A percentile compares a stretch with the other conserved stretches of the same genome.
phyloP scores from a whole-genome alignment of 805 yeast species.

The Candida peoriensis region DNA sequence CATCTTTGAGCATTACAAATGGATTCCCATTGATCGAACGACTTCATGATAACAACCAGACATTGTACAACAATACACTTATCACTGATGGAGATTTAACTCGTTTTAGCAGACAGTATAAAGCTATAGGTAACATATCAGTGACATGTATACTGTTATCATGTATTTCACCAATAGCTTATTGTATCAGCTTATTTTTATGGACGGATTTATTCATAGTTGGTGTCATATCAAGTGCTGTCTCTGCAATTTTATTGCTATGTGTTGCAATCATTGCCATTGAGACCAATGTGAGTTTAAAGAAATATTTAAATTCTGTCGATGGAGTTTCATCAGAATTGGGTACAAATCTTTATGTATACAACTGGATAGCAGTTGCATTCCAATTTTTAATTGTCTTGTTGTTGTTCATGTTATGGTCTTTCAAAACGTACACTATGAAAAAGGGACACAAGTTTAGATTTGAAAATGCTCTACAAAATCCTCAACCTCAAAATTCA shows the following conservation, averaged over 20 bases:
- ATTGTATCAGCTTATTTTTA: conserved; percentile 2
- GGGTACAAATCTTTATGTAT: conserved; percentile 4
- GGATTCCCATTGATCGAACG: conserved; percentile 3
- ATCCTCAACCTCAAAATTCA: no score
- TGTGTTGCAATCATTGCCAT: conserved; percentile 4
- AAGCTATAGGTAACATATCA: conserved; percentile 3
- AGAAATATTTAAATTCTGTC: background rate
- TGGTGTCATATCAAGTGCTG: conserved; percentile 5
- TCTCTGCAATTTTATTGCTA: conserved; percentile 2
- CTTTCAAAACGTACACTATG: conserved; percentile 1
- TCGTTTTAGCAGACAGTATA: background rate
- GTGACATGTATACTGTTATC: conserved; percentile 3
- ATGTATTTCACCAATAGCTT: conserved; percentile 1
- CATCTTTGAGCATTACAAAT: conserved; percentile 2
- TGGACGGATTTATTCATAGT: conserved; percentile 3
- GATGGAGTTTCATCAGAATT: conserved; percentile 1
- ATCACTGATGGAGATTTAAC: background rate
- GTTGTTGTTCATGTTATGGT: conserved; percentile 1
- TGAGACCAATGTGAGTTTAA: background rate
- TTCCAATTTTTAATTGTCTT: conserved; percentile 5
- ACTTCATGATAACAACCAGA: background rate
- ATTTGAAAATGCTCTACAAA: conserved; percentile 1
- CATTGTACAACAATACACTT: conserved; percentile 3
- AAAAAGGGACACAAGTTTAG: conserved; percentile 5
- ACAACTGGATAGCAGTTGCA: conserved; percentile 6